Percentiles rank a stretch among this genome's conserved stretches.
These are phyloP conservation scores for Phaffomyces opuntiae DNA, from an alignment of 805 yeast species.

Conservation along the genomic window DNA sequence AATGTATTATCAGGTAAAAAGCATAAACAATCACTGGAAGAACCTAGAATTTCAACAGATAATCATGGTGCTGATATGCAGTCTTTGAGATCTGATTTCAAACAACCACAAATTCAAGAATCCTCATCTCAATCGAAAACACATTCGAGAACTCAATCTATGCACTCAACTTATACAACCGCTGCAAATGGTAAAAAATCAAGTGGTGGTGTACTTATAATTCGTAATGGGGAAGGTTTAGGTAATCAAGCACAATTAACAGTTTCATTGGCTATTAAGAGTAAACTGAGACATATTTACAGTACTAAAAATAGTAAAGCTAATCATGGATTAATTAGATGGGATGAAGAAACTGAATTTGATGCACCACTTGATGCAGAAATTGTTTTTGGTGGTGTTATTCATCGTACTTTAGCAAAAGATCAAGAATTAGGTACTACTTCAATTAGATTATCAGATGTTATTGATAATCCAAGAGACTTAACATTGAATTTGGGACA, in stretches of 20 bases:
- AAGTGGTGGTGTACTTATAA: conserved; percentile 41
- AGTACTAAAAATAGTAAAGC: conserved; percentile 57
- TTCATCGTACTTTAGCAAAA: conserved; percentile 70
- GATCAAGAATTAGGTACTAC: conserved; percentile 57
- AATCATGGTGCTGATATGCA: conserved; percentile 27
- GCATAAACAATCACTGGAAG: conserved; percentile 13
- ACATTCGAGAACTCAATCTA: conserved; percentile 17
- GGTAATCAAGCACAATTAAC: conserved; percentile 43
- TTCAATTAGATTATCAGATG: conserved; percentile 43
- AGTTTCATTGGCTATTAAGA: conserved; percentile 40
- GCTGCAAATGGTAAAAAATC: conserved; percentile 13
- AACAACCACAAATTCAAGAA: neutral
- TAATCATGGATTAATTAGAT: conserved; percentile 36
- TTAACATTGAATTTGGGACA: conserved; percentile 30
- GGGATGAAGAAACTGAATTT: conserved; percentile 64
- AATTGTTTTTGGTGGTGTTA: conserved; percentile 52
- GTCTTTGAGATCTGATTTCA: conserved; percentile 29
- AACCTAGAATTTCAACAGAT: conserved; percentile 10
- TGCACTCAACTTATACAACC: conserved; percentile 16
- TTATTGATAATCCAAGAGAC: conserved; percentile 38
- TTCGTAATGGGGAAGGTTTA: conserved; percentile 41
- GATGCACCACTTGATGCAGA: conserved; percentile 56
- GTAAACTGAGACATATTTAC: conserved; percentile 46
- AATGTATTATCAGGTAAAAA: conserved; percentile 26
- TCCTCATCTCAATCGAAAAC: neutral